These are phyloP conservation scores for Claviceps africana DNA, from an alignment of 2,329 filamentous ascomycete species.

Conservation along the genomic window DNA sequence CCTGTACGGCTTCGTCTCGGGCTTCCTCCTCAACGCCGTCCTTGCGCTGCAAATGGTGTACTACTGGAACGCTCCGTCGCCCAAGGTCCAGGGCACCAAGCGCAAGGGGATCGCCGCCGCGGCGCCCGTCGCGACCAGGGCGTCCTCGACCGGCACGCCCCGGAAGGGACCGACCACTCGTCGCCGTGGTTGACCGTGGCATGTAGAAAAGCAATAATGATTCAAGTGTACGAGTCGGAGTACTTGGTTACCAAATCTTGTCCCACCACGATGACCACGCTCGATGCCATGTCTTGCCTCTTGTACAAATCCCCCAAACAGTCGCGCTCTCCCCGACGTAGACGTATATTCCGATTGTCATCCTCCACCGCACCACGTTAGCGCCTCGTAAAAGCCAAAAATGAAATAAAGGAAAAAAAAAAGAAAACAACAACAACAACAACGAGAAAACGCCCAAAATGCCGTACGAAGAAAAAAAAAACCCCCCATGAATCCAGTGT, in stretches of 20 bases:
- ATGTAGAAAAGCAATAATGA: too few relatives aligned
- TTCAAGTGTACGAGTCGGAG: not conserved
- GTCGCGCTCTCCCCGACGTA: too few relatives aligned
- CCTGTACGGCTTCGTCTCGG: conserved; percentile 84
- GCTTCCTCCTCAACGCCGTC: conserved; percentile 77
- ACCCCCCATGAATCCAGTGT: too few relatives aligned
- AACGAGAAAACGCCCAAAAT: too few relatives aligned
- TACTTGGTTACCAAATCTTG: too few relatives aligned
- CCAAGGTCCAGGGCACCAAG: conserved; percentile 28
- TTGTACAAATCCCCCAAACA: too few relatives aligned
- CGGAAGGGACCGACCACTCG: conserved; percentile 31
- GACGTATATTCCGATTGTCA: too few relatives aligned
- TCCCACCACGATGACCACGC: too few relatives aligned
- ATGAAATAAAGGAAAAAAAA: not conserved
- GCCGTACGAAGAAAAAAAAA: too few relatives aligned
- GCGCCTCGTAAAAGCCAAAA: not conserved
- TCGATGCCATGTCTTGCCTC: too few relatives aligned
- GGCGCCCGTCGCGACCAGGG: conserved; percentile 14
- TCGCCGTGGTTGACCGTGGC: conserved; percentile 29
- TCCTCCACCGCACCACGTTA: too few relatives aligned
- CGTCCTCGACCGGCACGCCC: conserved; percentile 18
- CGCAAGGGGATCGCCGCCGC: conserved; percentile 16
- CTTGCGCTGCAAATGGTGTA: conserved; percentile 84
- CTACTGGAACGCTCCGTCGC: conserved; percentile 72
- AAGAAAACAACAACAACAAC: not conserved